Evolutionary conservation across 2,329 filamentous ascomycete genomes (phyloP).

Genomic region (Fusarium tjaetaba): DNA sequence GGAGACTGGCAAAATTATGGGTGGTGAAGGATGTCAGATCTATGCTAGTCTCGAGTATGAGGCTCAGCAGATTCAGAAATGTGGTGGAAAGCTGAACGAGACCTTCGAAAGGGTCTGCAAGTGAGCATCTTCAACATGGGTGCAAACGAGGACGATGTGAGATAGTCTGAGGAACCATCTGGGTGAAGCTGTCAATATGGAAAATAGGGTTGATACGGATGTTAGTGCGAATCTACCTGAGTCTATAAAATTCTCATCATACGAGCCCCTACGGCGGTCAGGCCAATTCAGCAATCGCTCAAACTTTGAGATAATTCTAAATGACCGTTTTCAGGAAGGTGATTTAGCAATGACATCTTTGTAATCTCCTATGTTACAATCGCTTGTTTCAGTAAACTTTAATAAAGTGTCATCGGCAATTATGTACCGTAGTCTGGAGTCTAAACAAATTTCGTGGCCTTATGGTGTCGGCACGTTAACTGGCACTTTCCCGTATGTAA

Average conservation of each 20-base stretch:
- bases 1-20: conserved; percentile 23
- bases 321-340: not conserved
- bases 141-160: not conserved
- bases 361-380: not conserved
- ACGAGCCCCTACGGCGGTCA: not conserved
- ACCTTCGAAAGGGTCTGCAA: not conserved
- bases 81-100: not conserved
- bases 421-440: not conserved
- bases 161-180: not conserved
- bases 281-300: not conserved
- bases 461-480: not conserved
- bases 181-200: too few species aligned
- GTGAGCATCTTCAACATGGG: not conserved
- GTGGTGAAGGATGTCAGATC: conserved; percentile 31
- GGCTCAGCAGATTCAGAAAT: not conserved
- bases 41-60: conserved; percentile 31
- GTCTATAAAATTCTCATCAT: not conserved
- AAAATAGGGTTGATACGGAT: not conserved
- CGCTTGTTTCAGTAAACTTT: not conserved
- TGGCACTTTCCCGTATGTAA: not conserved
- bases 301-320: not conserved
- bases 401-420: not conserved
- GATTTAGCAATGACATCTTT: not conserved
- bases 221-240: not conserved
- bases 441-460: not conserved